Evolutionary conservation across 106 monocot species (phyloP), one percentile per base, ranked within the genome.

Genomic region (Allium cepa): DNA sequence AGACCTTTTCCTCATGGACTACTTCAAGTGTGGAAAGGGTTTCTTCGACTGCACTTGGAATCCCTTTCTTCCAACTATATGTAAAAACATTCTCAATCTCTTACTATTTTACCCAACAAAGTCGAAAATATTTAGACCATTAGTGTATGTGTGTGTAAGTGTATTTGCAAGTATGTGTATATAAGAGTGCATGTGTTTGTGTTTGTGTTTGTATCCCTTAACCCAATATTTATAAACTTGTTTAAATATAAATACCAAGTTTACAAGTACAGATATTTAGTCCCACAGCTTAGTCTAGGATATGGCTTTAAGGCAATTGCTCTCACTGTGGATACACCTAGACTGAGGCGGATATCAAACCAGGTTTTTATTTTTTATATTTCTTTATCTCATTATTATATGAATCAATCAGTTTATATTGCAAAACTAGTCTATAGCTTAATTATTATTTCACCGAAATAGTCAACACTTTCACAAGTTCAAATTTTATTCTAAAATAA

Each of bases 21-120:
- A 85, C 87, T 72, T 90, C 79, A 7, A 94, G 90, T 63, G 77
- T 90, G 46, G 94, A 94, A 78, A 90, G 90, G 69, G 87, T 94
- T 52, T 80, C 87, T 50, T 94, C 94, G 45, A 94, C 87, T 17
- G 94, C 87, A 49, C 79, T 84, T 26, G 90, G 94, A 52, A 83
- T 87, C 66, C 85, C 90, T 16, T 94, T 94, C 81, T 94, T 94
- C 85, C 94, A 94, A 77, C 90, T 94, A 28, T 94, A 87, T 73
- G 94, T 94, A 81, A 84, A 60, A 47, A 57, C 26, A 16, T n/a
- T 4, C 45, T 22, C 3, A 7, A 46, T 11, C 57, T 56, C 10
- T 56, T 15, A 53, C 55, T 17, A 46, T 58, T 18, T 11, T 47
- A 11, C 12, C 8, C 5, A 59, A 59, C 68, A 10, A 6, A 11